Percentiles rank a stretch among this genome's conserved stretches.
Evolutionary conservation across 129 eudicot species (phyloP).

Genomic region (Chrysanthemum lavandulifolium): DNA sequence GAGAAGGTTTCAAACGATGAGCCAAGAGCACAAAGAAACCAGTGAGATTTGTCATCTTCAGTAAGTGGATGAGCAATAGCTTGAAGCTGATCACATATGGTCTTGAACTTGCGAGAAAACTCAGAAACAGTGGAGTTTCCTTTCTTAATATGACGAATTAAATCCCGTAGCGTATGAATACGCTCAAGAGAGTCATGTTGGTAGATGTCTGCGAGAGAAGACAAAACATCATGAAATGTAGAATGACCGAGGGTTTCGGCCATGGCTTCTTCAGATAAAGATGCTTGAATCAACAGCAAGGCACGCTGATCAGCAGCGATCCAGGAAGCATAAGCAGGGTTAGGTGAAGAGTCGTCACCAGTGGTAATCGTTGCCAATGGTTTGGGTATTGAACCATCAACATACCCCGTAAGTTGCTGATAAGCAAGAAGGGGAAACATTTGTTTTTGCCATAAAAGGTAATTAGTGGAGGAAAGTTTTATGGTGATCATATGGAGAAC

Average conservation of each 20-base stretch:
- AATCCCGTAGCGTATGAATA: not conserved
- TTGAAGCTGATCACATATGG: conserved; percentile 12
- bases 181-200: not conserved
- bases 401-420: too few species aligned
- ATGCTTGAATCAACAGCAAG: not conserved
- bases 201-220: not conserved
- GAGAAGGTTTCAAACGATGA: not conserved
- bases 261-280: not conserved
- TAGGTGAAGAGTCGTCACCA: conserved; percentile 36
- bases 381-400: too few species aligned
- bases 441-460: not conserved
- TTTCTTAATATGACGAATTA: not conserved
- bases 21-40: conserved; percentile 17
- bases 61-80: conserved; percentile 13
- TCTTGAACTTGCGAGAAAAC: not conserved
- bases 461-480: not conserved
- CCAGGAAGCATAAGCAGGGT: not conserved
- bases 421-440: not conserved
- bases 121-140: not conserved
- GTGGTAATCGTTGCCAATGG: too few species aligned
- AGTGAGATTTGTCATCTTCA: conserved; percentile 3
- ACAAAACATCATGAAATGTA: not conserved
- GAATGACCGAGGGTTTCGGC: not conserved
- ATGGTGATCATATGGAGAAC: not conserved
- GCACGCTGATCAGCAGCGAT: not conserved